A percentile compares a stretch with the other conserved stretches of the same genome.
Evolutionary conservation across 2,329 filamentous ascomycete genomes (phyloP).

Genomic region (Cladophialophora exuberans): DNA sequence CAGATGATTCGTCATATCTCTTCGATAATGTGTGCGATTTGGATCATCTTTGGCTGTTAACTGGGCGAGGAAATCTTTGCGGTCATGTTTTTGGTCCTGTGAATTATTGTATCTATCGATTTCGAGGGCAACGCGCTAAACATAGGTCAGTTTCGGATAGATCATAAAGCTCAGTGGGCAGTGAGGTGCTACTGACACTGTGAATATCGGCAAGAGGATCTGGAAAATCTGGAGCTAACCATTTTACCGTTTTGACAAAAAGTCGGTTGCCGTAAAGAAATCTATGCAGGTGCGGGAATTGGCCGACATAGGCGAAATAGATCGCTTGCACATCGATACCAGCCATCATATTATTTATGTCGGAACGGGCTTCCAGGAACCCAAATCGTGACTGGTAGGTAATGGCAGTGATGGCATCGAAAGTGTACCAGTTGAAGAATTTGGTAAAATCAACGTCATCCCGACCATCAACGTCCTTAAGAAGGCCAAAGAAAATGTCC

Average conservation of each 20-base stretch:
- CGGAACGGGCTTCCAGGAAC: slow-evolving; percentile 53
- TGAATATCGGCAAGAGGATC: not conserved
- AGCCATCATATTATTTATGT: slow-evolving; percentile 33
- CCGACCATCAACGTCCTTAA: slow-evolving; percentile 1
- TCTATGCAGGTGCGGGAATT: not conserved
- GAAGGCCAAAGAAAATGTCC: not conserved
- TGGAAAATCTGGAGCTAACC: not conserved
- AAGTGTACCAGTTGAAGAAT: slow-evolving; percentile 5
- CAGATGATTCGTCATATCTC: not conserved
- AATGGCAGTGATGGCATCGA: slow-evolving; percentile 7
- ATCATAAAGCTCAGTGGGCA: not conserved
- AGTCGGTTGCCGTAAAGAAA: not conserved
- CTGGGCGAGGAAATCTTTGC: not conserved
- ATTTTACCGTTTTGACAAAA: not conserved
- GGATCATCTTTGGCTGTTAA: not conserved
- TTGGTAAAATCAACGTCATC: slow-evolving; percentile 2
- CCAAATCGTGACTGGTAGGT: slow-evolving; percentile 45
- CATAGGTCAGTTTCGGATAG: not conserved
- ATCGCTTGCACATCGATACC: not conserved
- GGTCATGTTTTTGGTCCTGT: not conserved
- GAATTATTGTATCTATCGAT: not conserved
- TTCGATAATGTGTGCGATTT: not conserved
- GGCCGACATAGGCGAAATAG: not conserved
- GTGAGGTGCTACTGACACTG: too few relatives aligned
- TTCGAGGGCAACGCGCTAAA: not conserved